Evolutionary conservation across 2,329 filamentous ascomycete species (phyloP), one percentile per base, ranked within the genome.

Genomic region (Venturia aucupariae): DNA sequence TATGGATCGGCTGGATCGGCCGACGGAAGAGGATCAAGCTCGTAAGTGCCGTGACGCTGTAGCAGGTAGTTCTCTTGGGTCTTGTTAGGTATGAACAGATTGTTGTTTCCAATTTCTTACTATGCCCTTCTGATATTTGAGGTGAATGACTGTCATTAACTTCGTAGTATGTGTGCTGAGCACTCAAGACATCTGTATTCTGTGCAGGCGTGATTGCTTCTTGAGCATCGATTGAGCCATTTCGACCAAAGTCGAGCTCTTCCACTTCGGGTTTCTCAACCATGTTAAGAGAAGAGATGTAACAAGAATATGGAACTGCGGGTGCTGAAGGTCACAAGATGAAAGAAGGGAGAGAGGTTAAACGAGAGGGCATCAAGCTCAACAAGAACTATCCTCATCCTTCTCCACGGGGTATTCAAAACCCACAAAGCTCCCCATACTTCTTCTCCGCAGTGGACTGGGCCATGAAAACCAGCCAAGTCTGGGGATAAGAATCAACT

Each of bases 21-120:
- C 39, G 76, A 76, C 1, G 82, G 82, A 17, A 84, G 70, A 1
- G 82, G 82, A 60, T 83, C 80, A 4, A 84, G 76, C 24, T 83
- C 77, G 30, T 83, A 69, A 0, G 80, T 84, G 60, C 82, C 82
- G 76, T 84, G 82, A 64, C 78, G 75, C 38, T 76, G 68, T 13
- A 84, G 70, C 5, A 85, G 74, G 70, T 82, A 84, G 55, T 81
- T 74, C 19, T 76, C 75, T 67, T 82, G 79, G 78, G 76, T 60
- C 74, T 71, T 6, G 78, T 62, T n/a, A 51, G 39, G 17, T 24
- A 30, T 15, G 8, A 15, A 32, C 4, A 19, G 11, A 17, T 30
- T 17, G 1, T 17, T 17, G 1, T 51, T 30, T 19, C 48, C 3
- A 32, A 55, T 27, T 30, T n/a, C 48, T 30, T n/a, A 55, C 48